Evolutionary conservation across 2,329 filamentous ascomycete genomes (phyloP), one percentile per base, ranked within the genome.

Genomic region (Pseudocercospora musae): DNA sequence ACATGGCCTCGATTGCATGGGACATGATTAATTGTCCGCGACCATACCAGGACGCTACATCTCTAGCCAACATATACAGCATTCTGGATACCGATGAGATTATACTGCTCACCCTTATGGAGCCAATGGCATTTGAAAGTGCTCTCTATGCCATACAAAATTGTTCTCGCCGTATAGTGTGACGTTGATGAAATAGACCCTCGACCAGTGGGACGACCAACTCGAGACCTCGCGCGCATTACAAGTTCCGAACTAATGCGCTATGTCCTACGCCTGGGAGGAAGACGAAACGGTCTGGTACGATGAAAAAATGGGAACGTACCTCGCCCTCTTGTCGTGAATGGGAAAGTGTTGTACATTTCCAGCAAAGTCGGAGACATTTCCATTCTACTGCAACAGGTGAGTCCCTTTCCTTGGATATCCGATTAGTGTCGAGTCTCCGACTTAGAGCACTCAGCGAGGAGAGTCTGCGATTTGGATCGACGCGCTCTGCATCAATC

Each of bases 401-500:
- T 44, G 6, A 6, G 33, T 20, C 20, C 25, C 2, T 11, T 3
- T 23, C 15, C 6, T 18, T 4, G 2, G 9, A 44, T 3, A 3
- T 10, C 20, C 6, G n/a, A 5, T 6, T 44, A n/a, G 11, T 44
- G 6, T 21, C 1, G 11, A 8, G 11, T 18, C 6, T 2, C 20
- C 13, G 10, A 44, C 6, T 1, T 7, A 20, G n/a, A 2, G 15
- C 5, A 20, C 15, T 18, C n/a, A 44, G 40, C 40, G 40, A 27
- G 31, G 23, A 20, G 40, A 29, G 5, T 9, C 18, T 5, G 23
- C n/a, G 15, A 10, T 61, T 3, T 65, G 62, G 62, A 59, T 59
- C 10, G 62, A 64, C 23, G 54, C 54, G 2, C 49, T 62, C 20
- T 62, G 62, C 33, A 61, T 64, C 59, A 65, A 62, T 27, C 62